A percentile compares a stretch with the other conserved stretches of the same genome.
Evolutionary conservation across 371 early-diverging fungal species (phyloP).

Genomic region (Paraphysoderma sedebokerense): DNA sequence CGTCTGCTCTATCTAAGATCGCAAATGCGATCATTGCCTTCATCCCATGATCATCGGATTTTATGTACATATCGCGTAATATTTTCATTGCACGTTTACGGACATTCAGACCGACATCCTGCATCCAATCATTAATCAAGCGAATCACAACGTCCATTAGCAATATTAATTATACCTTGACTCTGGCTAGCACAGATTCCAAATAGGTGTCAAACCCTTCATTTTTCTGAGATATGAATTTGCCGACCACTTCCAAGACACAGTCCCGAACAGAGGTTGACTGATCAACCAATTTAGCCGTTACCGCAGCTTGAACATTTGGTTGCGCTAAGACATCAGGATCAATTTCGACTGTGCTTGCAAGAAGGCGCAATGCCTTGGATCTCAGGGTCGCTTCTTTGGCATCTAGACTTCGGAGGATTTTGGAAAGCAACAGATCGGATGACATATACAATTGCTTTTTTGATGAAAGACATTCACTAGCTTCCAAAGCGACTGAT

Average conservation of each 20-base stretch:
- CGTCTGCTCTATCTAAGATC: slow-evolving; percentile 48
- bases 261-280: slow-evolving; percentile 82
- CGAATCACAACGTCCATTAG: too few relatives aligned
- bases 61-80: slow-evolving; percentile 44
- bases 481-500: too few relatives aligned
- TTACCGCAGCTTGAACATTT: slow-evolving; percentile 42
- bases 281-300: slow-evolving; percentile 53
- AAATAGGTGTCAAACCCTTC: slow-evolving; percentile 49
- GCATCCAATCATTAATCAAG: slow-evolving; percentile 6
- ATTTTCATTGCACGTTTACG: slow-evolving; percentile 71
- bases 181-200: slow-evolving; percentile 45
- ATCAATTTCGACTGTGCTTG: neutral
- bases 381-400: slow-evolving; percentile 33
- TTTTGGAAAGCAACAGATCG: slow-evolving; percentile 42
- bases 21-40: slow-evolving; percentile 56
- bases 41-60: slow-evolving; percentile 23
- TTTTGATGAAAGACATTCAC: too few relatives aligned
- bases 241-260: slow-evolving; percentile 71
- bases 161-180: too few relatives aligned
- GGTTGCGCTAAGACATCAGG: slow-evolving; percentile 15
- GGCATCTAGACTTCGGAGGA: slow-evolving; percentile 37
- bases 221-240: slow-evolving; percentile 42
- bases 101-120: slow-evolving; percentile 72
- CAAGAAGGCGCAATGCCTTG: slow-evolving; percentile 15
- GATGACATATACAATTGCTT: too few relatives aligned